Conservation (phyloP, 2,329 filamentous ascomycete species). For the Colletotrichum tropicicola region DNA sequence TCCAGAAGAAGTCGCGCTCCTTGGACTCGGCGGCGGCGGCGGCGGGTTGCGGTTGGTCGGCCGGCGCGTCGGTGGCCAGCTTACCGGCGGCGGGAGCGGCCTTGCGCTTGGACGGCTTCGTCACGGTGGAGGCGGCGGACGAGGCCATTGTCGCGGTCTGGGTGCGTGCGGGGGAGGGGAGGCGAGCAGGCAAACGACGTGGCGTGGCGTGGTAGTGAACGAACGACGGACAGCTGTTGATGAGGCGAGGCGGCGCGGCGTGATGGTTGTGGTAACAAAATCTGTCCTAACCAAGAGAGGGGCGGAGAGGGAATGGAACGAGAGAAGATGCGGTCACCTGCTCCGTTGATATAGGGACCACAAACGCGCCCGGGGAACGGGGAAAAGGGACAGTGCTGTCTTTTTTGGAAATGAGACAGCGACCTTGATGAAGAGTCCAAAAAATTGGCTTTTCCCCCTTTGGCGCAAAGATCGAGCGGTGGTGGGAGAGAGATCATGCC, state of each 20-base stretch:
- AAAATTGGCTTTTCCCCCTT: conserved; percentile 7
- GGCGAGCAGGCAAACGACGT: too few relatives aligned
- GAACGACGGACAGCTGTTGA: neutral
- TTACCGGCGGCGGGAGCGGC: conserved; percentile 34
- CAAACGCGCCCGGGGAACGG: too few relatives aligned
- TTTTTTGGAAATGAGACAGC: neutral
- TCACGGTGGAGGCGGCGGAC: conserved; percentile 44
- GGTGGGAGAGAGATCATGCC: conserved; percentile 27
- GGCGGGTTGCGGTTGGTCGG: conserved; percentile 44
- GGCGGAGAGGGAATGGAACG: neutral
- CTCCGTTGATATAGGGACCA: conserved; percentile 5
- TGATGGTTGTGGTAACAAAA: too few relatives aligned
- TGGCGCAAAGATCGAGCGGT: conserved; percentile 20
- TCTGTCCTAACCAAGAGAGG: conserved; percentile 21
- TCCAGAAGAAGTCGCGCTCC: conserved; percentile 89
- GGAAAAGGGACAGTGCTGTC: neutral
- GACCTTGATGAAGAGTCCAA: neutral
- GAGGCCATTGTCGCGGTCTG: conserved; percentile 35
- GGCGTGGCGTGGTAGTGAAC: neutral
- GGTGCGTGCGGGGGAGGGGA: neutral
- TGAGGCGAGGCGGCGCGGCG: too few relatives aligned
- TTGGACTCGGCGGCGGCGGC: conserved; percentile 48
- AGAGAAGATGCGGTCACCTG: conserved; percentile 18
- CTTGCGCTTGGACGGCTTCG: conserved; percentile 39
- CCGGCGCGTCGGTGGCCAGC: conserved; percentile 29